phyloP scores from a whole-genome alignment of 140 eudicot genomes.

The Cichorium intybus region DNA sequence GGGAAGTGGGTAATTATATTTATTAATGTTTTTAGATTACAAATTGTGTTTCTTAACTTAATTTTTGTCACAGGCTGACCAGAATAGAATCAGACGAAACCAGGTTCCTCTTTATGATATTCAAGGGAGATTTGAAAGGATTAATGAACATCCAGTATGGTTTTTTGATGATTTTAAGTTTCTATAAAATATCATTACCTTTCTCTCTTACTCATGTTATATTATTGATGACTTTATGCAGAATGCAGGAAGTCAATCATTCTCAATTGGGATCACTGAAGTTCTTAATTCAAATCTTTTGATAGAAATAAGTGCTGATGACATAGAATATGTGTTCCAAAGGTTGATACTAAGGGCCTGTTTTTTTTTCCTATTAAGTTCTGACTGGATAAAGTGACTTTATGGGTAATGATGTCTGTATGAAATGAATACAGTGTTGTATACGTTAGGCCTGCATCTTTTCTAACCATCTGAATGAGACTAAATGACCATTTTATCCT shows the following conservation, averaged over 20 bases:
- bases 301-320: constrained; percentile 85
- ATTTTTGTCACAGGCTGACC: constrained; percentile 60
- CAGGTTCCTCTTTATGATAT: constrained; percentile 83
- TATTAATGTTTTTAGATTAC: not conserved
- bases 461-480: too few relatives aligned
- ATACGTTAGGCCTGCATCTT: too few relatives aligned
- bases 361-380: too few relatives aligned
- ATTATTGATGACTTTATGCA: constrained; percentile 38
- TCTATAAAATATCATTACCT: not conserved
- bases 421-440: too few relatives aligned
- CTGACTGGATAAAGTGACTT: too few relatives aligned
- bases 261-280: constrained; percentile 84
- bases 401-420: too few relatives aligned
- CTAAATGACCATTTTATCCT: too few relatives aligned
- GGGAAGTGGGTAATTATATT: constrained; percentile 67
- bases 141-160: constrained; percentile 94
- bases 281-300: constrained; percentile 72
- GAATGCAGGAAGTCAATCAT: constrained; percentile 83
- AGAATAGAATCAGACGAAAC: constrained; percentile 59
- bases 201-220: not conserved
- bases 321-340: constrained; percentile 81
- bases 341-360: constrained; percentile 52
- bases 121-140: constrained; percentile 78
- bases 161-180: constrained; percentile 24
- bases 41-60: not conserved